phyloP scores from a whole-genome alignment of 2,329 filamentous ascomycete species.

The Aureobasidium namibiae region DNA sequence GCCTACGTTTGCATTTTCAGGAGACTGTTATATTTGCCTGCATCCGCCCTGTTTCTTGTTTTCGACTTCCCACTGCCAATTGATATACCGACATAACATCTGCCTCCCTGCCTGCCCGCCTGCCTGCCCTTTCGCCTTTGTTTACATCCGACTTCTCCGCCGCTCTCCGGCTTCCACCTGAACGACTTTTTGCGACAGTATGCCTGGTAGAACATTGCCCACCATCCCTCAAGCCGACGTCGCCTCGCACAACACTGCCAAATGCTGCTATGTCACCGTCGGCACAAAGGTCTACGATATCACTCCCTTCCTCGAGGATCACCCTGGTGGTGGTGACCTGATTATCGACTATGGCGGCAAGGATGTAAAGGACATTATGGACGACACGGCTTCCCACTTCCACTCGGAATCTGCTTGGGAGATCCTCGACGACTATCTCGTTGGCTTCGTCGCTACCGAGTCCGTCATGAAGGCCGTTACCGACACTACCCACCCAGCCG shows the following conservation, averaged over 20 bases:
- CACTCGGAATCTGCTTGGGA: conserved; percentile 96
- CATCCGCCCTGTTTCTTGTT: not conserved
- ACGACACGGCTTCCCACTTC: conserved; percentile 71
- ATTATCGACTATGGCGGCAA: conserved; percentile 85
- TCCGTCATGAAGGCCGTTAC: conserved; percentile 44
- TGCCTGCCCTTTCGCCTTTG: not conserved
- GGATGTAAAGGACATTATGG: conserved; percentile 74
- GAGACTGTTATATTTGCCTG: not conserved
- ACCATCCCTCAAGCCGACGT: conserved; percentile 76
- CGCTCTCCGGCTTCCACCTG: not conserved
- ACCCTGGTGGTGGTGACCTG: conserved; percentile 83
- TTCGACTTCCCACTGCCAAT: not conserved
- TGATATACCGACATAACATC: not conserved
- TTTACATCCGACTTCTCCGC: not conserved
- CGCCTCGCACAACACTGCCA: conserved; percentile 64
- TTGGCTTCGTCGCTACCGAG: conserved; percentile 68
- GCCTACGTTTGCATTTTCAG: not conserved
- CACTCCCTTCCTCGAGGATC: conserved; percentile 80
- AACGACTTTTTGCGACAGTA: conserved; percentile 29
- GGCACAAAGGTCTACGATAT: conserved; percentile 91
- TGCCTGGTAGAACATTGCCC: conserved; percentile 76
- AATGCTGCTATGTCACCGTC: conserved; percentile 89
- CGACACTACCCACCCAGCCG: conserved; percentile 39
- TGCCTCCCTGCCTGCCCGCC: not conserved
- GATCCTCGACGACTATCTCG: conserved; percentile 75